Conservation (phyloP, 75 land plant species). For the Selaginella tamariscina region DNA sequence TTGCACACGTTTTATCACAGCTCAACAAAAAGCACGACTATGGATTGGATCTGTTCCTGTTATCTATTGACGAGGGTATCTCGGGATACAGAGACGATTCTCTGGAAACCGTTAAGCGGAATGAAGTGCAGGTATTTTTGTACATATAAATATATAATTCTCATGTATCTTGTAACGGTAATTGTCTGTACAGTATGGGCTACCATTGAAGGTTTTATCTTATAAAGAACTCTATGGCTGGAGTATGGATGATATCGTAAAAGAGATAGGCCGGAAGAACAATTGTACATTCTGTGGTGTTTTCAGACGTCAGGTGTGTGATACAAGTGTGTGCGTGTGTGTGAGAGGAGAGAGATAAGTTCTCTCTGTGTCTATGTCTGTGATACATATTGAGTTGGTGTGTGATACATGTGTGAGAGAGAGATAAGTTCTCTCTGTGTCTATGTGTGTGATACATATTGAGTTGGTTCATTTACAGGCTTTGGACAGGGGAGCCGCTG, state of each 20-base stretch:
- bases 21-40: constrained; percentile 69
- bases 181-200: constrained; percentile 56
- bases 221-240: constrained; percentile 94
- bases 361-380: not conserved
- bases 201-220: constrained; percentile 84
- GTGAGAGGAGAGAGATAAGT: too few species aligned
- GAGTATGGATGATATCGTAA: constrained; percentile 99
- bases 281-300: constrained; percentile 99
- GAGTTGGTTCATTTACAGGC: constrained; percentile 37
- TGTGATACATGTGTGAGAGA: too few species aligned
- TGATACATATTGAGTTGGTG: not conserved
- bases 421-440: not conserved
- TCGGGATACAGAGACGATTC: constrained; percentile 98
- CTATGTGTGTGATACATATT: not conserved
- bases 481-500: constrained; percentile 84
- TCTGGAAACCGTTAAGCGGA: constrained; percentile 95
- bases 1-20: constrained; percentile 78
- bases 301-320: constrained; percentile 96
- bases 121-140: constrained; percentile 74
- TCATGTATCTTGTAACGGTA: not conserved
- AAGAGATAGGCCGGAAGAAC: constrained; percentile 83
- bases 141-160: not conserved
- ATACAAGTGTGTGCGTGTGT: too few species aligned
- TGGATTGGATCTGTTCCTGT: constrained; percentile 79
- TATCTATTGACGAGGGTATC: constrained; percentile 96